A percentile compares a stretch with the other conserved stretches of the same genome.
These are phyloP conservation scores for Smittium culicis DNA, from an alignment of 371 early-diverging fungal genomes.

Conservation along the genomic window DNA sequence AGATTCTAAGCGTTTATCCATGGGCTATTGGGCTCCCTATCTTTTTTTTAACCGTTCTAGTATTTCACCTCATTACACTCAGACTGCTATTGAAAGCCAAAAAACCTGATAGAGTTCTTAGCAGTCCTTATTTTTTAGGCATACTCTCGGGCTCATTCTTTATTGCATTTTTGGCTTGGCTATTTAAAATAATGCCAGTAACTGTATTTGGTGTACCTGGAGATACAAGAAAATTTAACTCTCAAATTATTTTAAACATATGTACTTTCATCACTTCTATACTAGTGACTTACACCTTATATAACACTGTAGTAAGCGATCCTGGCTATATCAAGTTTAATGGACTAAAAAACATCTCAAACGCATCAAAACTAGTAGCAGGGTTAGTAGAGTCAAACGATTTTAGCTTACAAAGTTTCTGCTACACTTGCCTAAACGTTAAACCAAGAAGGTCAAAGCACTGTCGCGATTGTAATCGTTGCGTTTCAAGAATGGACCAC, in stretches of 20 bases:
- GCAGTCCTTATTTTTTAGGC: conserved; percentile 68
- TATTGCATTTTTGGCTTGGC: conserved; percentile 51
- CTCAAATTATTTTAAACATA: conserved; percentile 18
- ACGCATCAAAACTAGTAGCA: conserved; percentile 32
- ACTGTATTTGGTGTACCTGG: conserved; percentile 21
- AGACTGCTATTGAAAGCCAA: conserved; percentile 42
- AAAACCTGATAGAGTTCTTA: conserved; percentile 41
- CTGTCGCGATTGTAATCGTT: conserved; percentile 89
- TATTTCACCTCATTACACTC: conserved; percentile 45
- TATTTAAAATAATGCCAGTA: conserved; percentile 32
- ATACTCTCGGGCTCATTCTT: conserved; percentile 72
- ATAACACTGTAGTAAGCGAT: conserved; percentile 51
- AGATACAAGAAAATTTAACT: conserved; percentile 14
- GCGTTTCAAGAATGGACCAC: conserved; percentile 97
- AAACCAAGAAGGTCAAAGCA: conserved; percentile 96
- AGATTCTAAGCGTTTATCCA: conserved; percentile 44
- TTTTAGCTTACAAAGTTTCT: conserved; percentile 65
- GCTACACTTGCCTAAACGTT: conserved; percentile 56
- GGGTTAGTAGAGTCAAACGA: conserved; percentile 50
- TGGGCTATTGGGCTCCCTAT: conserved; percentile 67
- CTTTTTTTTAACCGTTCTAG: conserved; percentile 35
- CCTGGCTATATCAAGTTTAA: conserved; percentile 64
- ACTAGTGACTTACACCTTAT: conserved; percentile 52
- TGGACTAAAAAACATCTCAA: conserved; percentile 27
- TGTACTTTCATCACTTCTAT: conserved; percentile 20